Evolutionary conservation across 345 rosid genomes (phyloP).

Genomic region (Dipteronia dyeriana): DNA sequence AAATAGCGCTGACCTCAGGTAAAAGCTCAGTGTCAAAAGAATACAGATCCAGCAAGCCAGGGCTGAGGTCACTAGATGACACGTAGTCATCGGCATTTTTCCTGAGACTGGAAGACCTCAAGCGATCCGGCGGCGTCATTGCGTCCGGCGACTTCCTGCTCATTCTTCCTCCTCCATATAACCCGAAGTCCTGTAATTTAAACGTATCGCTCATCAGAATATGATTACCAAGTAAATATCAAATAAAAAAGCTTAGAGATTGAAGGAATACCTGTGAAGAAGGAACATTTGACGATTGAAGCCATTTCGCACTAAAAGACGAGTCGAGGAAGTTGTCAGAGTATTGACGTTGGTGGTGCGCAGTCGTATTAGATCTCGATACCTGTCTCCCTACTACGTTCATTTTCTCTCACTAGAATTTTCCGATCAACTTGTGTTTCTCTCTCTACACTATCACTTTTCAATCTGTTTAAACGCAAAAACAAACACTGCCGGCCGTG

Average conservation of each 20-base stretch:
- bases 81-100: slow-evolving; percentile 38
- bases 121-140: slow-evolving; percentile 27
- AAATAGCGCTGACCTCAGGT: slow-evolving; percentile 33
- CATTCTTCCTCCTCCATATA: slow-evolving; percentile 28
- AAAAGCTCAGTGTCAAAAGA: slow-evolving; percentile 64
- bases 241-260: not conserved
- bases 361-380: slow-evolving; percentile 44
- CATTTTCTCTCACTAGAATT: slow-evolving; percentile 24
- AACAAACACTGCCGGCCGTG: slow-evolving; percentile 8
- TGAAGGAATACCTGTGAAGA: slow-evolving; percentile 28
- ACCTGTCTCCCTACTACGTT: slow-evolving; percentile 44
- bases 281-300: slow-evolving; percentile 35
- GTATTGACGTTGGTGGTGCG: slow-evolving; percentile 55
- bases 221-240: not conserved
- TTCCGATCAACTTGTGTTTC: not conserved
- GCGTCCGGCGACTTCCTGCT: slow-evolving; percentile 33
- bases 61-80: slow-evolving; percentile 39
- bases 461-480: not conserved
- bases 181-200: slow-evolving; percentile 38
- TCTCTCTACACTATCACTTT: not conserved
- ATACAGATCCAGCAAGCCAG: slow-evolving; percentile 63
- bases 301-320: slow-evolving; percentile 39
- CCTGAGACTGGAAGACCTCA: slow-evolving; percentile 50
- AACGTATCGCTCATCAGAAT: not conserved
- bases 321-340: slow-evolving; percentile 50